Percentiles rank a stretch among this genome's conserved stretches.
Conservation (phyloP, 345 rosid genomes). For the Brassica cretica region DNA sequence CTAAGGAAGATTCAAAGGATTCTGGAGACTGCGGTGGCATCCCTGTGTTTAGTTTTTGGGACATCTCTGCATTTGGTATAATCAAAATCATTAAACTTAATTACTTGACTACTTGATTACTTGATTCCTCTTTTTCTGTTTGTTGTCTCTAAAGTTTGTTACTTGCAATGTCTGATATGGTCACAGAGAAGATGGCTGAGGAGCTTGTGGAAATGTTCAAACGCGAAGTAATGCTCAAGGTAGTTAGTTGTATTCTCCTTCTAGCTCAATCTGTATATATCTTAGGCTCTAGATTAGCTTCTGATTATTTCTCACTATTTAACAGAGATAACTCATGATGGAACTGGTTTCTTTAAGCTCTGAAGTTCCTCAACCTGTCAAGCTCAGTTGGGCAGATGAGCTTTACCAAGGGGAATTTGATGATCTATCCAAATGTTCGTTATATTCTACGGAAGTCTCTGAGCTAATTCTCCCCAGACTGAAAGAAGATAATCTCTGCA, state of each 20-base stretch:
- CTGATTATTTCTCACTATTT: constrained; percentile 10
- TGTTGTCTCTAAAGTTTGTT: constrained; percentile 49
- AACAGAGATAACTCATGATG: constrained; percentile 60
- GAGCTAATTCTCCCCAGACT: constrained; percentile 53
- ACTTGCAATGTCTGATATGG: constrained; percentile 2
- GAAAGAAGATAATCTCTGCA: constrained; percentile 41
- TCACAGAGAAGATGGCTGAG: constrained; percentile 69
- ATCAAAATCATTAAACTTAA: not conserved
- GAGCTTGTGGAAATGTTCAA: constrained; percentile 79
- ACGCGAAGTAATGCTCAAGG: constrained; percentile 77
- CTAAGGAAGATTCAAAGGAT: constrained; percentile 51
- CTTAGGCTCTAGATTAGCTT: not conserved
- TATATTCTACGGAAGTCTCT: constrained; percentile 47
- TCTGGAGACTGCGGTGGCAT: constrained; percentile 75
- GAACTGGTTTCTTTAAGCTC: constrained; percentile 53
- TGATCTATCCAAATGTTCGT: constrained; percentile 55
- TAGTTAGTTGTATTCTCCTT: constrained; percentile 40
- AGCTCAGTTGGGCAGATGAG: constrained; percentile 59
- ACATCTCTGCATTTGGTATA: constrained; percentile 55
- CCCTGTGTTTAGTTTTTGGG: constrained; percentile 63
- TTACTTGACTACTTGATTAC: not conserved
- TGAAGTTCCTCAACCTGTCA: constrained; percentile 46
- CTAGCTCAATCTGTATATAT: not conserved
- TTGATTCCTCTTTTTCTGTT: not conserved
- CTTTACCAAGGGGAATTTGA: constrained; percentile 76